Conservation (phyloP, 1,284 basidiomycete species). For the Tylopilus orsonianus region DNA sequence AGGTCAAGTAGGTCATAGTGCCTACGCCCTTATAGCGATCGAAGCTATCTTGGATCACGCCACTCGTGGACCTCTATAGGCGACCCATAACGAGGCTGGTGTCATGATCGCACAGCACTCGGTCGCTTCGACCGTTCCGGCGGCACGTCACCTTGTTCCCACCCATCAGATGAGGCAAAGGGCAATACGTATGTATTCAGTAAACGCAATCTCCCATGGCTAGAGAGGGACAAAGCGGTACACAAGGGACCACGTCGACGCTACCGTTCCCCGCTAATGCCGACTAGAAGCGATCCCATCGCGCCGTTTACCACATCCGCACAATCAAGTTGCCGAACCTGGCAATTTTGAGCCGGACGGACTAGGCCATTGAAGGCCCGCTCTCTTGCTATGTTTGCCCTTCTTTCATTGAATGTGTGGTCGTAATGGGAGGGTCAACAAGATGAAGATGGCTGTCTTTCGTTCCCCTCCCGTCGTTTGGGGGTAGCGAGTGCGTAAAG, state of each 20-base stretch:
- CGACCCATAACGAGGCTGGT: slow-evolving; percentile 3
- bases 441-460: background rate
- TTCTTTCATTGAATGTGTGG: background rate
- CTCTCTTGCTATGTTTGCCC: background rate
- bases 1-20: slow-evolving; percentile 4
- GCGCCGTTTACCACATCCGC: slow-evolving; percentile 8
- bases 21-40: background rate
- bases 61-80: background rate
- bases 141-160: slow-evolving; percentile 12
- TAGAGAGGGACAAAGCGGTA: background rate
- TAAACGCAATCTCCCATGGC: background rate
- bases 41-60: background rate
- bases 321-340: background rate
- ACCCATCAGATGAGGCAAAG: slow-evolving; percentile 9
- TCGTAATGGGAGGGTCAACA: background rate
- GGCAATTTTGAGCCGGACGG: slow-evolving; percentile 16
- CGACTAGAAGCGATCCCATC: slow-evolving; percentile 8
- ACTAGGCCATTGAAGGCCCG: background rate
- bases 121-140: background rate
- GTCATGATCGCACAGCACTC: background rate
- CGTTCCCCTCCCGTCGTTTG: background rate
- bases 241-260: background rate
- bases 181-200: slow-evolving; percentile 3
- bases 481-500: slow-evolving; percentile 1
- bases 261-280: slow-evolving; percentile 3